phyloP scores from a whole-genome alignment of 352 stramenopile genomes.

The Nothophytophthora sp. region DNA sequence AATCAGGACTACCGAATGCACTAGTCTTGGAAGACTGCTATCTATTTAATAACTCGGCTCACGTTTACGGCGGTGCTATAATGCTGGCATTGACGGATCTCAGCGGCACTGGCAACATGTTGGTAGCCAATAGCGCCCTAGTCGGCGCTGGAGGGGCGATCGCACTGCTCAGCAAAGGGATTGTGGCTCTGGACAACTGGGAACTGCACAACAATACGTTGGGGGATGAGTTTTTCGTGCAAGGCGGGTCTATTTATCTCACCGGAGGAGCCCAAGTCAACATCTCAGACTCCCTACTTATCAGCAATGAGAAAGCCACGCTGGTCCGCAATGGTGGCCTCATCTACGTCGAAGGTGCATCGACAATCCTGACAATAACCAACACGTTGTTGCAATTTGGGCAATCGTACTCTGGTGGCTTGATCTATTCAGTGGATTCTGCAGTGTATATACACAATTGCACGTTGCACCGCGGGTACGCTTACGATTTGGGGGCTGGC shows the following conservation, averaged over 20 bases:
- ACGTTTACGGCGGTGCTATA: constrained; percentile 29
- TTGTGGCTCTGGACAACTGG: too few species aligned
- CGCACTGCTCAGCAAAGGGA: constrained; percentile 19
- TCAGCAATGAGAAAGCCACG: constrained; percentile 30
- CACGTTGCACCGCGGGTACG: constrained; percentile 31
- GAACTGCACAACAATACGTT: constrained; percentile 43
- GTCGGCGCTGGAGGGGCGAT: constrained; percentile 30
- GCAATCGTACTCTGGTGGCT: constrained; percentile 39
- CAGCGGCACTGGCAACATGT: constrained; percentile 11
- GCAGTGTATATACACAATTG: constrained; percentile 30
- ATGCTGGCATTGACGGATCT: constrained; percentile 30
- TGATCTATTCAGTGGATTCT: constrained; percentile 41
- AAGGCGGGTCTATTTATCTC: constrained; percentile 31
- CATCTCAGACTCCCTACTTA: constrained; percentile 27
- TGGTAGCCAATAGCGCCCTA: constrained; percentile 21
- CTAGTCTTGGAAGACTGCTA: constrained; percentile 21
- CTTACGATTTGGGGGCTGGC: constrained; percentile 54
- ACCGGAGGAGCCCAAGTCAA: constrained; percentile 12
- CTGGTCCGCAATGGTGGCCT: constrained; percentile 37
- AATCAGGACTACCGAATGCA: constrained; percentile 2
- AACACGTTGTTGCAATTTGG: constrained; percentile 43
- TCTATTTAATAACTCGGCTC: constrained; percentile 25
- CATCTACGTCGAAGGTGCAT: constrained; percentile 40
- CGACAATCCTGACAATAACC: constrained; percentile 27
- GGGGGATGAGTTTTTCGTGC: constrained; percentile 8